These are phyloP conservation scores for Huiozyma naganishii DNA, from an alignment of 805 yeast species.

Conservation along the genomic window DNA sequence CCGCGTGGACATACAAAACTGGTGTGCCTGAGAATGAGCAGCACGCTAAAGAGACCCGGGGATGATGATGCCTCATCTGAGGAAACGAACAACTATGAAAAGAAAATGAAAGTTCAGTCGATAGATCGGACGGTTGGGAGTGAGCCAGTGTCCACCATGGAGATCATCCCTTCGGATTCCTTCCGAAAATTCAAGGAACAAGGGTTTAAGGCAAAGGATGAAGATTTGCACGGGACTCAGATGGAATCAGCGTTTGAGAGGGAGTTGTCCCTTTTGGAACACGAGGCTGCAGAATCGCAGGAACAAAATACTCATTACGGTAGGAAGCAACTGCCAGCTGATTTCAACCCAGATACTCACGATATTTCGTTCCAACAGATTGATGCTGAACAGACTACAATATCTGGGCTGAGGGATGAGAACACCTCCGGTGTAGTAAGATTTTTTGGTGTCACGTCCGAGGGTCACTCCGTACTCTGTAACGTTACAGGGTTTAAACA, in stretches of 20 bases:
- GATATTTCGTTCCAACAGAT: conserved; percentile 80
- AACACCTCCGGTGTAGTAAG: conserved; percentile 49
- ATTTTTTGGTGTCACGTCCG: conserved; percentile 84
- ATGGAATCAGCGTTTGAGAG: conserved; percentile 21
- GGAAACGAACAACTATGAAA: conserved; percentile 7
- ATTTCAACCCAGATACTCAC: conserved; percentile 35
- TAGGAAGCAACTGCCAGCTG: conserved; percentile 45
- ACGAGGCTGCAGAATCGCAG: conserved; percentile 17
- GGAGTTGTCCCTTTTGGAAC: conserved; percentile 25
- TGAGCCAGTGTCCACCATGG: conserved; percentile 27
- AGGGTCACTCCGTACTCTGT: conserved; percentile 83
- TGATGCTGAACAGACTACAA: conserved; percentile 79
- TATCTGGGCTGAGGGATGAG: conserved; percentile 33
- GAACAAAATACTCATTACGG: conserved; percentile 33
- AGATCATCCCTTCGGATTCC: conserved; percentile 25
- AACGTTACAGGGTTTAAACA: conserved; percentile 83
- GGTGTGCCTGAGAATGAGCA: neutral
- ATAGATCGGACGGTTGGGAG: conserved; percentile 24
- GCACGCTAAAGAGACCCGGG: conserved; percentile 12
- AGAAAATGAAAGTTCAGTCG: conserved; percentile 21
- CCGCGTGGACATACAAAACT: too few species aligned
- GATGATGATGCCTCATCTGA: conserved; percentile 10
- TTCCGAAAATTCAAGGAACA: conserved; percentile 23
- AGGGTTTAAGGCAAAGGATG: conserved; percentile 22
- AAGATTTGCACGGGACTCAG: conserved; percentile 16